Base-by-base conservation (phyloP, 2,329 filamentous ascomycete genomes). In the Pseudogymnoascus sp. region DNA sequence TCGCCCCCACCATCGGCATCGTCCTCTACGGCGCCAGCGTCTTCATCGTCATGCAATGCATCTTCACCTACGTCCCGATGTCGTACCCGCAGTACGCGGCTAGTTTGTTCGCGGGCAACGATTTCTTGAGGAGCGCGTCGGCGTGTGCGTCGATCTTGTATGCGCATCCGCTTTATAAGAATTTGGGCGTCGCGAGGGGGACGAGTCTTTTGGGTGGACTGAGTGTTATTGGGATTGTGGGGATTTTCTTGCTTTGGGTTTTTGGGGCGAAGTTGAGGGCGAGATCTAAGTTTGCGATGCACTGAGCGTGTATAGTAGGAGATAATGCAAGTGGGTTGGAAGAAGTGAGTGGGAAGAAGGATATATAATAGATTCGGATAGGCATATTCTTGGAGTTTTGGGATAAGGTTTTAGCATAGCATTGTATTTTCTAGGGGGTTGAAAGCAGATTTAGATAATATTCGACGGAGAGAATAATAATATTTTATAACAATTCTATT, bases 121-220 rank as follows among this genome's bases (percentile, higher is more conserved):
- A 86, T 74, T 82, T 85, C 70, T 80, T 82, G 72, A 78, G 83
- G 41, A 80, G 78, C 31, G 80, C 83, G 1, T 73, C 88, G 2
- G 86, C 85, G 5, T 84, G 81, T 60, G 84, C 80, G 0, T 81
- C 81, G 25, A 79, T 88, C 52, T 73, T 88, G 18, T 88, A 87
- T 67, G 80, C 81, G 0, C 78, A 81, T 55, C 85, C 86, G 5
- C 76, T 88, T 61, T 88, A 82, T 63, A 72, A 74, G 14, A 83
- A 85, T 67, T 68, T 88, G 4, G 85, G 85, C 12, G 80, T 88
- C 28, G 83, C 78, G 4, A 76, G 74, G 49, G 87, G 85, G 2
- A 78, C 81, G 0, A 83, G 78, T 64, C 67, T 89, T 35, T 76
- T 89, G 5, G 86, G 78, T 2, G 83, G 81, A 1, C 69, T 84